A percentile compares a stretch with the other conserved stretches of the same genome.
Conservation (phyloP, 345 rosid species). For the Euphorbia tirucalli region DNA sequence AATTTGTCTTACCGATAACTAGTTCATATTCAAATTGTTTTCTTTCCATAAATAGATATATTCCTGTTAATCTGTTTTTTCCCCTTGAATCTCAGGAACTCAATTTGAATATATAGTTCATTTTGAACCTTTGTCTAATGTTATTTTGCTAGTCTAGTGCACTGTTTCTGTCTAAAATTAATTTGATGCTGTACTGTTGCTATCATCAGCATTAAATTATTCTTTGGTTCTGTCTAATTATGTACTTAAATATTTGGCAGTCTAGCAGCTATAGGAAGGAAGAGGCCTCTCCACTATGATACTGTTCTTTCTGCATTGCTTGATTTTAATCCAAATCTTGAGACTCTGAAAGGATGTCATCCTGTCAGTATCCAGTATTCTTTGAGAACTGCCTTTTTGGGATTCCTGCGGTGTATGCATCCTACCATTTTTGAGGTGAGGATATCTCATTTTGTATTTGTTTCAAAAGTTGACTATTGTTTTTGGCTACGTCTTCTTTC, state of each 20-base stretch:
- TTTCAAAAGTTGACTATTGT: background rate
- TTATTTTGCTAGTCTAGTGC: background rate
- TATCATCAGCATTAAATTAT: background rate
- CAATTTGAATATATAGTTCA: background rate
- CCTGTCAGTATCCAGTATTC: slow-evolving; percentile 75
- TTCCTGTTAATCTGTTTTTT: background rate
- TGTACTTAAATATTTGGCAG: slow-evolving; percentile 49
- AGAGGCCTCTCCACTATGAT: slow-evolving; percentile 71
- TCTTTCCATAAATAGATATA: background rate
- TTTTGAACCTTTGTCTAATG: background rate
- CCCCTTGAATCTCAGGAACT: background rate
- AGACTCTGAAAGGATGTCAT: slow-evolving; percentile 59
- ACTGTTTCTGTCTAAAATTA: background rate
- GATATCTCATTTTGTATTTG: background rate
- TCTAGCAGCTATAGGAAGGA: slow-evolving; percentile 86
- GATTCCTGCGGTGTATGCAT: slow-evolving; percentile 79
- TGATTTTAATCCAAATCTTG: slow-evolving; percentile 63
- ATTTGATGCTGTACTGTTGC: background rate
- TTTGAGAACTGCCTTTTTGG: slow-evolving; percentile 84
- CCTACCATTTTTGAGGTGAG: slow-evolving; percentile 76
- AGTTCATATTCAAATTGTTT: background rate
- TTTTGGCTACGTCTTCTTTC: background rate
- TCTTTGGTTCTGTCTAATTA: slow-evolving; percentile 25
- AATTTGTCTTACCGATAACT: background rate
- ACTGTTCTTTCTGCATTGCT: slow-evolving; percentile 69